Conservation (phyloP, 2,329 filamentous ascomycete genomes). For the Fusarium annulatum region DNA sequence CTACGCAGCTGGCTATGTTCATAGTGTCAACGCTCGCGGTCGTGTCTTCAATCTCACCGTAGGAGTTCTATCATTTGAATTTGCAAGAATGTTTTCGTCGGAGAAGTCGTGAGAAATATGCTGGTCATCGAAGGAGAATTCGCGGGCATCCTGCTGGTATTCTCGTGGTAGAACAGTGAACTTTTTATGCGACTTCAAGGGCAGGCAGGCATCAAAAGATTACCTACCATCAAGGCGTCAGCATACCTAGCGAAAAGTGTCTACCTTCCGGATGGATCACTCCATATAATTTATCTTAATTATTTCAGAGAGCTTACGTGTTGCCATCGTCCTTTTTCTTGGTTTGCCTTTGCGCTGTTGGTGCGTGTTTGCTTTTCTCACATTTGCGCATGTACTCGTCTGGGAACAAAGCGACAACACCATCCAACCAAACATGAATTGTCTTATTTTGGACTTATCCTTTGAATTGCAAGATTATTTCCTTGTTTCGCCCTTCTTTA, state of each 20-base stretch:
- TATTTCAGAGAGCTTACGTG: background rate
- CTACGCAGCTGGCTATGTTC: too few relatives aligned
- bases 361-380: background rate
- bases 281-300: background rate
- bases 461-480: background rate
- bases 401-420: background rate
- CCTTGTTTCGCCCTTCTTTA: too few relatives aligned
- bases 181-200: background rate
- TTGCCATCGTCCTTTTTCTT: background rate
- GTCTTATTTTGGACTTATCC: background rate
- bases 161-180: background rate
- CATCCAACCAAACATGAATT: background rate
- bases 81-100: too few relatives aligned
- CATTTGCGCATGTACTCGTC: background rate
- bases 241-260: background rate
- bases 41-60: fast-evolving
- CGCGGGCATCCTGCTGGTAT: background rate
- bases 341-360: background rate
- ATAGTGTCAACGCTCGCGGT: background rate
- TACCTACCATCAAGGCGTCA: background rate
- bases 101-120: background rate
- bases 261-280: fast-evolving
- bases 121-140: fast-evolving
- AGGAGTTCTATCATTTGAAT: fast-evolving
- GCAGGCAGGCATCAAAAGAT: background rate